These are phyloP conservation scores for Calcarisporium arbuscula DNA, from an alignment of 2,329 filamentous ascomycete genomes.

Conservation along the genomic window DNA sequence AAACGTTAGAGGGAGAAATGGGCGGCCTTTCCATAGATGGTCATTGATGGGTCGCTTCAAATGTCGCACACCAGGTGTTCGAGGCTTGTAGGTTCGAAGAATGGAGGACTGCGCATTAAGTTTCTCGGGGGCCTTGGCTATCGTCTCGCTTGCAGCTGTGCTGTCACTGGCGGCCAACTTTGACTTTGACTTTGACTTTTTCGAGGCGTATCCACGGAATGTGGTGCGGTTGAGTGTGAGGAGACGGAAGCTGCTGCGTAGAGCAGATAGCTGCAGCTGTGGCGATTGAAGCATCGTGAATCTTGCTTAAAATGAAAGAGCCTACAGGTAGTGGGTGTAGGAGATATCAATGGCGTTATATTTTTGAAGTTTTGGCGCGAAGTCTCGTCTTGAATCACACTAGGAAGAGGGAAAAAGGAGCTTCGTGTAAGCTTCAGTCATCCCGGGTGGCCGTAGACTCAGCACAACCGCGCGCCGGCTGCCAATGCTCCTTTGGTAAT, in stretches of 20 bases:
- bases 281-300: conserved; percentile 24
- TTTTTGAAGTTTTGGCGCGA: no score
- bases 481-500: no score
- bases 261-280: conserved; percentile 21
- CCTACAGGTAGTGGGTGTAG: neutral
- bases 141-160: conserved; percentile 13
- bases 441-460: no score
- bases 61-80: conserved; percentile 88
- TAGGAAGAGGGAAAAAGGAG: no score
- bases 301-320: neutral
- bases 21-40: conserved; percentile 91
- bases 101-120: conserved; percentile 31
- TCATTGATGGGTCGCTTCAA: conserved; percentile 89
- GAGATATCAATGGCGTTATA: no score
- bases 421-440: no score
- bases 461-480: no score
- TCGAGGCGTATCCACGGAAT: conserved; percentile 25
- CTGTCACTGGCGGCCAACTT: no score
- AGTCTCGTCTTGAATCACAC: no score
- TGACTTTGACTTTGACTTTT: conserved; percentile 14
- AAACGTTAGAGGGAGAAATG: conserved; percentile 75
- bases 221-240: conserved; percentile 18
- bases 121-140: conserved; percentile 14
- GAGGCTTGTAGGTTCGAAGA: conserved; percentile 84
- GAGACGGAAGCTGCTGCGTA: conserved; percentile 21